Conservation (phyloP, 257 asterid species). For the Lycium ferocissimum region DNA sequence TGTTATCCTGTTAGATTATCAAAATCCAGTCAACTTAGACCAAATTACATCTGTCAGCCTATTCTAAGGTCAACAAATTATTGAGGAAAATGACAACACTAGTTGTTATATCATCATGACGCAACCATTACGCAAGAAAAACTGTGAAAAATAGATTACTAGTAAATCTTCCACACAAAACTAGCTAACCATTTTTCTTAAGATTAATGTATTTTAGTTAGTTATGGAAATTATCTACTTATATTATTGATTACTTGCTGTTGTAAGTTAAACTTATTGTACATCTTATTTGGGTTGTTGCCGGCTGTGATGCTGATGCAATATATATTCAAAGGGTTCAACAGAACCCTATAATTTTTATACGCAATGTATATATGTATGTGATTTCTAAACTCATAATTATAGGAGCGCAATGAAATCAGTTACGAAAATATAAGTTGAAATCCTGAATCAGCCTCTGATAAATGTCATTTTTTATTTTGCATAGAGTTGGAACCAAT, state of each 20-base stretch:
- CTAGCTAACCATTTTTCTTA: background rate
- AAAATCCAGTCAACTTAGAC: background rate
- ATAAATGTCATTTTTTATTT: no score
- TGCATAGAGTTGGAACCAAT: no score
- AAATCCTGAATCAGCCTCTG: no score
- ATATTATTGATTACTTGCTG: background rate
- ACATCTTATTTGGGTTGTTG: background rate
- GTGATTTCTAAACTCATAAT: no score
- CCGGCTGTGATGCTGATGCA: background rate
- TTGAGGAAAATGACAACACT: slow-evolving; percentile 1
- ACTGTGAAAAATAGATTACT: background rate
- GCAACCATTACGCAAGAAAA: background rate
- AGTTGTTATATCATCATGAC: slow-evolving; percentile 11
- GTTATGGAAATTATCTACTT: background rate
- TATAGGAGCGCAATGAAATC: no score
- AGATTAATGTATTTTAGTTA: background rate
- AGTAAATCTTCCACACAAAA: background rate
- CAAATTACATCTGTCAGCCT: background rate
- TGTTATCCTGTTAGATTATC: background rate
- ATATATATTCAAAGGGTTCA: background rate
- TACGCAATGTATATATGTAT: no score
- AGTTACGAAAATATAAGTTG: no score
- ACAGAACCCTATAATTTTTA: no score
- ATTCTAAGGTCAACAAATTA: background rate
- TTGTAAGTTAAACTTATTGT: background rate